Base-by-base conservation (phyloP, 352 stramenopile genomes). In the Globisporangium orthogonon region DNA sequence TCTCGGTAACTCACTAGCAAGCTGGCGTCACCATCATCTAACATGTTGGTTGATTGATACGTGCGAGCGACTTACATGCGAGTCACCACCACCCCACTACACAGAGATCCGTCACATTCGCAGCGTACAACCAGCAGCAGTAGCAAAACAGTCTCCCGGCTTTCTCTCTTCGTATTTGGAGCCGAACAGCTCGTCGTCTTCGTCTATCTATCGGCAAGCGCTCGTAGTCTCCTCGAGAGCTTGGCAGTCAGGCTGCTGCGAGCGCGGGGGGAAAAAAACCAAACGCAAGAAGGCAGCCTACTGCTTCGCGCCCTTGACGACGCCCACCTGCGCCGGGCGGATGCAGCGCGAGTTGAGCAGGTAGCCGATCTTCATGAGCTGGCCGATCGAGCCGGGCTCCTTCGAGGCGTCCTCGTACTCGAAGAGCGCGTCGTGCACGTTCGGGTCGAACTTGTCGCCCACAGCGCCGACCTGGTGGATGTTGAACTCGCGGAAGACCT, bases 371-470 rank as follows among this genome's bases (percentile, higher is more conserved):
- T 98, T 98, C 76, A 99, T 92, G 50, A 99, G 81, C 80, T 99
- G 95, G 39, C 95, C 97, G 54, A 99, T 79, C 30, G 85, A 96
- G 29, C 93, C 94, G 18, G 87, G 63, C 44, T 93, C 83, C 65
- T 95, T 91, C 37, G 80, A 67, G 2, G 82, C 60, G 81, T 98
- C 95, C 17, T 88, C 78, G 74, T 98, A 99, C 81, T 98, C 89
- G 71, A 98, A 99, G 41, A 99, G 77, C 33, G 97, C 97, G 59
- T 99, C 96, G 74, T 99, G 96, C 65, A 98, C 68, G 63, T 98
- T 97, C 40, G 97, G 96, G 87, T 99, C 96, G 67, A 99, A 99
- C 68, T 91, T 94, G 67, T 99, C 97, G 45, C 95, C 96, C 37
- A 91, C 74, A 44, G 74, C 77, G 35, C 96, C 96, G 66, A 97